Conservation (phyloP, 495 filamentous ascomycete genomes). For the Daldinia concentrica region DNA sequence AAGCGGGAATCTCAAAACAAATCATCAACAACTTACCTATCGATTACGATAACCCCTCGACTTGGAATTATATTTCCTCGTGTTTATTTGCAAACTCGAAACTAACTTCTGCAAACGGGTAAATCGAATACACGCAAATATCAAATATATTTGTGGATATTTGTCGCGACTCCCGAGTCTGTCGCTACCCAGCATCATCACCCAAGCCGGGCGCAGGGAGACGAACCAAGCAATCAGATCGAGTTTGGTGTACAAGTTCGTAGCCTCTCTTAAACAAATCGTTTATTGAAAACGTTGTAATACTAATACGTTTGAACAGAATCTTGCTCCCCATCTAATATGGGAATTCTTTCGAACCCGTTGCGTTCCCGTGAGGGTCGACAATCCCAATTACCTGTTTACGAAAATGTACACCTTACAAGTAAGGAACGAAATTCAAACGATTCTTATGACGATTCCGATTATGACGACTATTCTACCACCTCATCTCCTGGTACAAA, state of each 20-base stretch:
- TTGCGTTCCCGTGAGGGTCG: constrained; percentile 50
- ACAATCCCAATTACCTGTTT: constrained; percentile 54
- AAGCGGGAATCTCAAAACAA: constrained; percentile 29
- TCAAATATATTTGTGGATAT: neutral
- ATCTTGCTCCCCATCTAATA: constrained; percentile 29
- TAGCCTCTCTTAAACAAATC: neutral
- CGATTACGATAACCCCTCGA: constrained; percentile 17
- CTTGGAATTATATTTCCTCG: neutral
- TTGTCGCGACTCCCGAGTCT: constrained; percentile 1
- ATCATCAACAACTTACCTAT: constrained; percentile 30
- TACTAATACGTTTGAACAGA: constrained; percentile 19
- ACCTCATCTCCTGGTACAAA: constrained; percentile 53
- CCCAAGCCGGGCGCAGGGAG: constrained; percentile 20
- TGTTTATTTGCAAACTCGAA: constrained; percentile 3
- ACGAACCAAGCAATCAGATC: neutral
- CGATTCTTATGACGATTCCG: constrained; percentile 52
- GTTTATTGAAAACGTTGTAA: neutral
- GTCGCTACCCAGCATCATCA: constrained; percentile 3
- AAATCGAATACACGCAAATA: neutral
- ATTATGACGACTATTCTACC: constrained; percentile 55
- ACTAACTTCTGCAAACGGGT: neutral
- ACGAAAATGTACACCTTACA: constrained; percentile 48
- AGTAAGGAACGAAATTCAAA: constrained; percentile 57
- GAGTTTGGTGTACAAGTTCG: constrained; percentile 31
- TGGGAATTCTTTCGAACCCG: constrained; percentile 42